Percentiles rank a stretch among this genome's conserved stretches.
These are phyloP conservation scores for Fusarium odoratissimum DNA, from an alignment of 2,329 filamentous ascomycete species.

Conservation along the genomic window DNA sequence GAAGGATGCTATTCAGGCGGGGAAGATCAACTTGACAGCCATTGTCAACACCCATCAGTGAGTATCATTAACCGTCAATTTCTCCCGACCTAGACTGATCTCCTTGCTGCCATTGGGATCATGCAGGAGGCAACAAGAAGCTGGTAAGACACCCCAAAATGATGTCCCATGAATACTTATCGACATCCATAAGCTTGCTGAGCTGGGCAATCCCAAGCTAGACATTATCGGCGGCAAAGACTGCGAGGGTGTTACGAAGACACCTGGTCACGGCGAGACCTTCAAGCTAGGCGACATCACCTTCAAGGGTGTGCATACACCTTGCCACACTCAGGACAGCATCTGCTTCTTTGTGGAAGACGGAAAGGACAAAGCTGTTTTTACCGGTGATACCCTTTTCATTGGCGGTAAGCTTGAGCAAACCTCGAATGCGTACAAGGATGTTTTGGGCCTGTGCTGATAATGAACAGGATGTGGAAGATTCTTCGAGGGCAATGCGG, in stretches of 20 bases:
- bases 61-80: constrained; percentile 49
- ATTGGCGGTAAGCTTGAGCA: constrained; percentile 74
- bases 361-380: constrained; percentile 78
- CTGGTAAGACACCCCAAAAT: constrained; percentile 64
- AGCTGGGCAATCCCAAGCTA: constrained; percentile 69
- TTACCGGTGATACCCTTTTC: constrained; percentile 96
- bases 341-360: constrained; percentile 96
- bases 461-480: constrained; percentile 79
- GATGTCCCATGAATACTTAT: background rate
- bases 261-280: constrained; percentile 77
- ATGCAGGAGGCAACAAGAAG: constrained; percentile 90
- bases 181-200: constrained; percentile 47
- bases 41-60: constrained; percentile 99
- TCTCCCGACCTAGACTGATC: constrained; percentile 1
- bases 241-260: constrained; percentile 82
- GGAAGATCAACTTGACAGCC: constrained; percentile 83
- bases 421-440: background rate
- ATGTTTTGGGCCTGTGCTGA: constrained; percentile 3
- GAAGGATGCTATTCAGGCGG: constrained; percentile 76
- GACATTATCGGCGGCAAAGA: constrained; percentile 89
- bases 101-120: constrained; percentile 83
- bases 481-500: constrained; percentile 92
- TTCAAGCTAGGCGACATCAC: constrained; percentile 88
- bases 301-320: constrained; percentile 91
- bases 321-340: constrained; percentile 98